These are phyloP conservation scores for Cyberlindnera sargentensis DNA, from an alignment of 805 yeast genomes.

Conservation along the genomic window DNA sequence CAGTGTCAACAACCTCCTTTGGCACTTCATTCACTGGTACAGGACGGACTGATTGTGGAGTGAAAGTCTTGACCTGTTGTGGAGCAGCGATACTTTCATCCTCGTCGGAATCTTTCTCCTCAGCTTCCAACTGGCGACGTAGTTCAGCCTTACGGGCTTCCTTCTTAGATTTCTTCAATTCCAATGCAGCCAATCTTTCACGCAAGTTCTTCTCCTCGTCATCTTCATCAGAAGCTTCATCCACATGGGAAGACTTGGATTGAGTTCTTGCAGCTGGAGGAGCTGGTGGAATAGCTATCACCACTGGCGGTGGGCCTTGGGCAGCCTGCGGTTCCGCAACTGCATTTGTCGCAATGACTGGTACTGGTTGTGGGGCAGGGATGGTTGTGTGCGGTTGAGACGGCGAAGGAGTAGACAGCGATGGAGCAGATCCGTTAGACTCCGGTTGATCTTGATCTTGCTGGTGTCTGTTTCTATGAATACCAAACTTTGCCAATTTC, in stretches of 20 bases:
- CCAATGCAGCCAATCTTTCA: slow-evolving; percentile 32
- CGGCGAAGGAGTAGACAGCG: slow-evolving; percentile 1
- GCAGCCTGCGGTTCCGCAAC: too few relatives aligned
- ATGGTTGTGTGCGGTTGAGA: slow-evolving; percentile 1
- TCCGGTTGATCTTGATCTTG: neutral
- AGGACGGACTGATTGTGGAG: slow-evolving; percentile 14
- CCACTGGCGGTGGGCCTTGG: slow-evolving; percentile 2
- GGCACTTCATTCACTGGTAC: slow-evolving; percentile 14
- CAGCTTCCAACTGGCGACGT: slow-evolving; percentile 49
- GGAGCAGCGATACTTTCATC: slow-evolving; percentile 26
- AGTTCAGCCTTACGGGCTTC: slow-evolving; percentile 54
- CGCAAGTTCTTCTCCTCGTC: slow-evolving; percentile 41
- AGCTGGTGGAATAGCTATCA: slow-evolving; percentile 4
- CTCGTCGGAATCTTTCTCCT: slow-evolving; percentile 28
- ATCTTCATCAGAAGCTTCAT: slow-evolving; percentile 38
- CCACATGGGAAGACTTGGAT: slow-evolving; percentile 7
- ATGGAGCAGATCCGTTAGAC: neutral
- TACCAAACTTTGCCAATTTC: slow-evolving; percentile 54
- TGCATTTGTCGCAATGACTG: neutral
- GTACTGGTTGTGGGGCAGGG: neutral
- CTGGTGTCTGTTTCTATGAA: slow-evolving; percentile 18
- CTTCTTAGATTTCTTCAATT: slow-evolving; percentile 47
- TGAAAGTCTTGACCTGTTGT: slow-evolving; percentile 13
- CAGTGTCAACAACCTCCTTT: neutral
- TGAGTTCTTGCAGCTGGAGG: slow-evolving; percentile 8